Percentiles rank a stretch among this genome's conserved stretches.
phyloP scores from a whole-genome alignment of 331 rosid species.

The Erythrophleum ivorense region DNA sequence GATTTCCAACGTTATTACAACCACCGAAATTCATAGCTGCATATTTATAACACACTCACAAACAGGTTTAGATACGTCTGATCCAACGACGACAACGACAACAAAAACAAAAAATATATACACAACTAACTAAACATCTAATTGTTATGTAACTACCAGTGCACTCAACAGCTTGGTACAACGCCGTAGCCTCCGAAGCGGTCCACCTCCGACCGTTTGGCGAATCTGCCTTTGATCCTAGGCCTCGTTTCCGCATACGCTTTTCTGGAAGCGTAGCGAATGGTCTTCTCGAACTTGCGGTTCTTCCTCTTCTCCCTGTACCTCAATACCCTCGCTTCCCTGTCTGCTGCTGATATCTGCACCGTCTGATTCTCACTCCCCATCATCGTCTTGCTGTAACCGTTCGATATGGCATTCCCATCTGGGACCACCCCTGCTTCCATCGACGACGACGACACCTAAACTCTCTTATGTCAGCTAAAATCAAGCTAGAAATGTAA shows the following conservation, averaged over 20 bases:
- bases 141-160: not conserved
- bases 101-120: constrained; percentile 7
- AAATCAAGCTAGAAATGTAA: not conserved
- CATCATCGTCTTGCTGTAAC: constrained; percentile 43
- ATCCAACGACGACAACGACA: not conserved
- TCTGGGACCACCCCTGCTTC: constrained; percentile 93
- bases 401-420: constrained; percentile 59
- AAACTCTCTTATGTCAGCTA: constrained; percentile 3
- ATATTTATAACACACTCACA: not conserved
- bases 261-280: constrained; percentile 91
- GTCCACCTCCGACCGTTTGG: constrained; percentile 74
- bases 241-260: constrained; percentile 98
- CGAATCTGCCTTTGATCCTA: constrained; percentile 93
- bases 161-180: constrained; percentile 66
- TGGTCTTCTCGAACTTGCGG: constrained; percentile 94
- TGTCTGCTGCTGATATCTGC: constrained; percentile 74
- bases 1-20: not conserved
- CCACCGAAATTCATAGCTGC: constrained; percentile 17
- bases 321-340: constrained; percentile 95
- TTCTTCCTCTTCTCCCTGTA: constrained; percentile 98
- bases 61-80: not conserved
- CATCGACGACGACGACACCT: constrained; percentile 84
- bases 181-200: constrained; percentile 75
- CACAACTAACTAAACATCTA: not conserved
- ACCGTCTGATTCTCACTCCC: constrained; percentile 49